Percentiles rank a stretch among this genome's conserved stretches.
These are phyloP conservation scores for Purshia tridentata DNA, from an alignment of 306 rosid genomes.

Conservation along the genomic window DNA sequence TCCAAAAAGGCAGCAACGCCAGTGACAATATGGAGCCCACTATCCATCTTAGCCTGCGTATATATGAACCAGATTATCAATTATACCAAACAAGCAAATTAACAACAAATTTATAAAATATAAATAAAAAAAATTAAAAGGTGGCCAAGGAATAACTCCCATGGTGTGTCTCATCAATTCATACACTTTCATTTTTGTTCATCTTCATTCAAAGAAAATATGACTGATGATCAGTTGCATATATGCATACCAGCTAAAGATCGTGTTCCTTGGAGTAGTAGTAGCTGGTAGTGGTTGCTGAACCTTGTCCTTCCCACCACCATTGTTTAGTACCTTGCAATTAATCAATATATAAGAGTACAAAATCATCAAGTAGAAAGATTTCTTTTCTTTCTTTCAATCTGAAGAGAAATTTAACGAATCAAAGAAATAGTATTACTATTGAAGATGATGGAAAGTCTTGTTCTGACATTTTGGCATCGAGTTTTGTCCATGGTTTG, in stretches of 20 bases:
- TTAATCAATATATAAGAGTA: not conserved
- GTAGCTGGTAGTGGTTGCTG: constrained; percentile 11
- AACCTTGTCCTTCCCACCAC: not conserved
- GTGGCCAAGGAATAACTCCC: too few relatives aligned
- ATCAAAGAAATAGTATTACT: not conserved
- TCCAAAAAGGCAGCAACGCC: constrained; percentile 14
- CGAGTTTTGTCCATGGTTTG: constrained; percentile 22
- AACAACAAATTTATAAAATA: not conserved
- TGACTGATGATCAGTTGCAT: too few relatives aligned
- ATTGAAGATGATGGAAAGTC: not conserved
- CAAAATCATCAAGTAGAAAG: not conserved
- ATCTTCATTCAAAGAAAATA: not conserved
- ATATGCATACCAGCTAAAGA: constrained; percentile 23
- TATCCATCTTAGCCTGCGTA: constrained; percentile 35
- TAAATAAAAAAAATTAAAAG: too few relatives aligned
- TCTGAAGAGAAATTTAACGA: not conserved
- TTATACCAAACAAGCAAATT: too few relatives aligned
- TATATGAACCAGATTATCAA: not conserved
- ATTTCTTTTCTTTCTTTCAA: not conserved
- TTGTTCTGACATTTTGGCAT: constrained; percentile 32
- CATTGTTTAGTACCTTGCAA: constrained; percentile 11
- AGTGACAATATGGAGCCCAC: constrained; percentile 28
- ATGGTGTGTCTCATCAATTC: too few relatives aligned
- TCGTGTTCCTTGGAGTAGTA: not conserved
- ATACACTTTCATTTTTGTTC: too few relatives aligned